Conservation (phyloP, 2,329 filamentous ascomycete genomes). For the Alternaria ventricosa region DNA sequence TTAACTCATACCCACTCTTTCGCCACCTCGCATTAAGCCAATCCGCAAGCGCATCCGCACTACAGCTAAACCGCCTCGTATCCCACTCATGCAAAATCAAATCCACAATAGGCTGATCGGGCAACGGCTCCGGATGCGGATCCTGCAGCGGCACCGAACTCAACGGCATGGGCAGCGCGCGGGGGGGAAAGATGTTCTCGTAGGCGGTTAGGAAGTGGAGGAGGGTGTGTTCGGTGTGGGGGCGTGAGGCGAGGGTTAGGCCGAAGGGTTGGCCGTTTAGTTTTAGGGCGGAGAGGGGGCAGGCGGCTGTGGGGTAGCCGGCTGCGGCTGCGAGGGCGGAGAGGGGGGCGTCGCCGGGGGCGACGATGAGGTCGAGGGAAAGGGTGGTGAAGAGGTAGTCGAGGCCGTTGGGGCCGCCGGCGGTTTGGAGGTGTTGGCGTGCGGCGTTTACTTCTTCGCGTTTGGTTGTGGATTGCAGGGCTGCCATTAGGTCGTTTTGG, state of each 20-base stretch:
- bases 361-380: conserved; percentile 42
- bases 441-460: conserved; percentile 37
- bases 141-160: conserved; percentile 36
- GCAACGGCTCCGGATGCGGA: conserved; percentile 33
- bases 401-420: conserved; percentile 42
- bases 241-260: conserved; percentile 39
- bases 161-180: conserved; percentile 40
- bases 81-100: conserved; percentile 46
- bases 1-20: conserved; percentile 45
- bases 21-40: conserved; percentile 45
- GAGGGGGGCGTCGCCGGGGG: conserved; percentile 45
- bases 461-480: conserved; percentile 31
- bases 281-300: conserved; percentile 42
- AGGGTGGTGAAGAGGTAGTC: conserved; percentile 39
- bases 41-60: conserved; percentile 41
- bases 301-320: conserved; percentile 46
- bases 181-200: conserved; percentile 44
- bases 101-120: conserved; percentile 42
- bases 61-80: conserved; percentile 39
- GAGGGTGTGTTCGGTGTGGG: conserved; percentile 40
- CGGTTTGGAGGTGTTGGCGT: conserved; percentile 33
- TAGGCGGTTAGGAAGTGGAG: conserved; percentile 48
- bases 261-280: conserved; percentile 48
- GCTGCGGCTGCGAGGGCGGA: conserved; percentile 45
- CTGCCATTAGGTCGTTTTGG: conserved; percentile 46